Evolutionary conservation across 2,329 filamentous ascomycete genomes (phyloP).

Genomic region (Hymenoscyphus fraxineus): DNA sequence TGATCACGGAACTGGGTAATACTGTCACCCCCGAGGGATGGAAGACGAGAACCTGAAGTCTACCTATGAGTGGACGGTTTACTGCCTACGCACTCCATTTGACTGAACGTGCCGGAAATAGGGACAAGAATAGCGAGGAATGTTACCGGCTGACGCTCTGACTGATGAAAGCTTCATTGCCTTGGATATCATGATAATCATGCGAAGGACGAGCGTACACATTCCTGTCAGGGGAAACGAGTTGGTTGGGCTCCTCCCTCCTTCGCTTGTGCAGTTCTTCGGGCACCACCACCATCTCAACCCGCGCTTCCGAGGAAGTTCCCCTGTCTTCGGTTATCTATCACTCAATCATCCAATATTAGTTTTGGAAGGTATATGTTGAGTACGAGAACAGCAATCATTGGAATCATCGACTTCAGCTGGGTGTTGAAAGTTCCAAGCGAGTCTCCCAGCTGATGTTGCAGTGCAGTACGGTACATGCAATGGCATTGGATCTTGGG

Average conservation of each 20-base stretch:
- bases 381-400: not conserved
- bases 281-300: not conserved
- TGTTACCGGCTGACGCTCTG: not conserved
- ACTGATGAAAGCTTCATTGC: too few species aligned
- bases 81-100: not conserved
- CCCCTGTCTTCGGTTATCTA: not conserved
- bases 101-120: not conserved
- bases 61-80: not conserved
- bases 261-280: not conserved
- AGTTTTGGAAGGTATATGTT: not conserved
- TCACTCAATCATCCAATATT: not conserved
- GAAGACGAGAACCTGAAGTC: not conserved
- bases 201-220: not conserved
- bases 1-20: constrained; percentile 8
- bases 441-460: not conserved
- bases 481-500: not conserved
- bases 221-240: not conserved
- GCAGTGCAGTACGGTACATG: not conserved
- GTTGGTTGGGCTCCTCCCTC: not conserved
- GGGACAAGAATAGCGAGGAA: not conserved
- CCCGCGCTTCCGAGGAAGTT: not conserved
- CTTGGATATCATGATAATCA: too few species aligned
- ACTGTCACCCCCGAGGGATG: not conserved
- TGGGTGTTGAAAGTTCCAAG: not conserved
- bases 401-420: not conserved